phyloP scores from a whole-genome alignment of 2,329 filamentous ascomycete genomes.

The Paramyrothecium roridum region DNA sequence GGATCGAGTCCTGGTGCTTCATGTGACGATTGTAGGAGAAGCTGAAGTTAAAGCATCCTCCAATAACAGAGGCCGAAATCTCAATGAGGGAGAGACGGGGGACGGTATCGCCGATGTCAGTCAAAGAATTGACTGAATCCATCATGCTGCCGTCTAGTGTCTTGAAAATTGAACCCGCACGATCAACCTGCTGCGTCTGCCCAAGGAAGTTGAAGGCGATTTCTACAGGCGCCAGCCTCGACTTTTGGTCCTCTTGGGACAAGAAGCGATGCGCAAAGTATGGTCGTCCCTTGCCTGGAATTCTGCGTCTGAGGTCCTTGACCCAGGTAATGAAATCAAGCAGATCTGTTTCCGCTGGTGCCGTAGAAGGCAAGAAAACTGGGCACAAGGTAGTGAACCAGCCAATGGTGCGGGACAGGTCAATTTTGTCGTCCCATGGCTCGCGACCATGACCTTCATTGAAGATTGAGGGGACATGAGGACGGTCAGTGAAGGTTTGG shows the following conservation, averaged over 20 bases:
- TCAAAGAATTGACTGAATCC: constrained; percentile 6
- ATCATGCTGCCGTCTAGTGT: constrained; percentile 1
- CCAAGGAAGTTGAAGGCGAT: constrained; percentile 17
- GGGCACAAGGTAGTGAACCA: constrained; percentile 9
- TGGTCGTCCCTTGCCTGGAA: constrained; percentile 15
- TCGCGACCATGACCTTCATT: constrained; percentile 25
- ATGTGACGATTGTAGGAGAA: constrained; percentile 6
- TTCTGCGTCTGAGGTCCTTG: constrained; percentile 15
- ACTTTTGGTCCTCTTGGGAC: neutral
- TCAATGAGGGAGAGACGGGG: constrained; percentile 6
- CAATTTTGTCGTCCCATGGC: constrained; percentile 17
- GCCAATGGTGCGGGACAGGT: neutral
- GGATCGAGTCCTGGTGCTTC: constrained; percentile 2
- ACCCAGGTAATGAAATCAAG: constrained; percentile 13
- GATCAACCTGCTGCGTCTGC: constrained; percentile 2
- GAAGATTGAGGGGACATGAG: constrained; percentile 15
- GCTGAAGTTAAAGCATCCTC: constrained; percentile 2
- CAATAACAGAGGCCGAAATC: constrained; percentile 2
- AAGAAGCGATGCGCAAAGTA: constrained; percentile 11
- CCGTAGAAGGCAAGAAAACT: constrained; percentile 7
- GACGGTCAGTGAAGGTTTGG: constrained; percentile 17
- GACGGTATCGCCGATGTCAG: constrained; percentile 3
- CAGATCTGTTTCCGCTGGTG: constrained; percentile 8
- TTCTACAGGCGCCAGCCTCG: constrained; percentile 7
- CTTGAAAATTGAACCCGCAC: constrained; percentile 5